Base-by-base conservation (phyloP, 78 protist genomes). In the Planoprotostelium fungivorum region DNA sequence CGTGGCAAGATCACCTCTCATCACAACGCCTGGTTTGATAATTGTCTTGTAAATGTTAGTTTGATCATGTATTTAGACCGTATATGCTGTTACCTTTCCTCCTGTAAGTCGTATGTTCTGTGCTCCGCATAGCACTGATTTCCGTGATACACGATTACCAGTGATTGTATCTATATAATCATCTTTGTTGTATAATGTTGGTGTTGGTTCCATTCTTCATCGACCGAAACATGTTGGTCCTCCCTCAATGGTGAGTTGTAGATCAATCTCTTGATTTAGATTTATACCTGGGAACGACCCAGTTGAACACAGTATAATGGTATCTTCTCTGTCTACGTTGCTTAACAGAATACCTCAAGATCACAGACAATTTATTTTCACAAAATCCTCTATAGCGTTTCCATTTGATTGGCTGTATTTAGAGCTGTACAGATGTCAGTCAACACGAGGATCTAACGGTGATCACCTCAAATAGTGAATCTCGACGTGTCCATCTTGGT, bases 1-100 rank as follows among this genome's bases (percentile, higher is more conserved):
- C 31, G 86, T 34, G 34, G 86, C 86, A 29, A 84, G 86, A 84
- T 84, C 86, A 9, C 86, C 86, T 34, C 86, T 29, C 37, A 84
- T 84, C 25, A 84, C 34, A 5, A 34, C n/a, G 23, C 86, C 86
- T 10, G 86, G 86, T 29, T 34, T 29, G 86, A 84, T 34, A 5
- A 84, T 29, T 10, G 86, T 9, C 86, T 63, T 84, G 86, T 51
- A 51, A 16, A 51, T 25, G 73, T 51, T 51, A 16, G n/a, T n/a
- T n/a, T n/a, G n/a, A n/a, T n/a, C n/a, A n/a, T 25, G 73, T 25
- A 51, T 5, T 5, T 16, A 51, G 73, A 51, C 73, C 16, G 5
- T 51, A 16, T 51, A 25, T 5, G 73, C 73, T 25, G 73, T 51
- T 51, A 51, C 73, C 16, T 51, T 51, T 51, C 73, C 73, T 5